phyloP scores from a whole-genome alignment of 2,329 filamentous ascomycete genomes.

The Colletotrichum tamarilloi region DNA sequence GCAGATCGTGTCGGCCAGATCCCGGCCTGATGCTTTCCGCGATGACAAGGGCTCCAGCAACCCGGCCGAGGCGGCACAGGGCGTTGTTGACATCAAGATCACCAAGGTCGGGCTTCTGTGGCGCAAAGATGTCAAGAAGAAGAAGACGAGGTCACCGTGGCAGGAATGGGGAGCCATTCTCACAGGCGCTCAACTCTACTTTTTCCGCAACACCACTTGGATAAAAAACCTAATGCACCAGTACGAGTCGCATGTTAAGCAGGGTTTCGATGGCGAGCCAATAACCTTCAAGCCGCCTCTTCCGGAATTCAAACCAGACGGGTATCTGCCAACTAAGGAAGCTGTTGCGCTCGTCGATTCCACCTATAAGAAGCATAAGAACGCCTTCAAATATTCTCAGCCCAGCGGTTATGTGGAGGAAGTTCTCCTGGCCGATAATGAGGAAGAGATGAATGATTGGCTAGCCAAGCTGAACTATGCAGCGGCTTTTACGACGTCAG shows the following conservation, averaged over 20 bases:
- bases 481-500: conserved; percentile 90
- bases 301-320: conserved; percentile 92
- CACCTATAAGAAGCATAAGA: conserved; percentile 93
- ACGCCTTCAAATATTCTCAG: conserved; percentile 91
- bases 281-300: conserved; percentile 92
- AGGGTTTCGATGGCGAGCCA: conserved; percentile 78
- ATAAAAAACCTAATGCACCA: conserved; percentile 91
- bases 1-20: conserved; percentile 94
- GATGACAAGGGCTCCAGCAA: conserved; percentile 86
- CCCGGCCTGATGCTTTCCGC: conserved; percentile 95
- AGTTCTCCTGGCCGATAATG: conserved; percentile 88
- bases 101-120: conserved; percentile 95
- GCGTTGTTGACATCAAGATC: conserved; percentile 96
- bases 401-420: conserved; percentile 86
- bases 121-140: conserved; percentile 94
- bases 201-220: conserved; percentile 95
- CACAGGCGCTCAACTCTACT: conserved; percentile 96
- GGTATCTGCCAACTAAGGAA: conserved; percentile 91
- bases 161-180: conserved; percentile 98
- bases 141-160: conserved; percentile 95
- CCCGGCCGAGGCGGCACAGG: conserved; percentile 86
- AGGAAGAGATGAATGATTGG: conserved; percentile 96
- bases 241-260: conserved; percentile 83
- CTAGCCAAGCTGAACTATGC: conserved; percentile 96
- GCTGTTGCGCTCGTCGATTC: conserved; percentile 89